Evolutionary conservation across 805 yeast species (phyloP).

Genomic region (Metschnikowia baotianmanensis): DNA sequence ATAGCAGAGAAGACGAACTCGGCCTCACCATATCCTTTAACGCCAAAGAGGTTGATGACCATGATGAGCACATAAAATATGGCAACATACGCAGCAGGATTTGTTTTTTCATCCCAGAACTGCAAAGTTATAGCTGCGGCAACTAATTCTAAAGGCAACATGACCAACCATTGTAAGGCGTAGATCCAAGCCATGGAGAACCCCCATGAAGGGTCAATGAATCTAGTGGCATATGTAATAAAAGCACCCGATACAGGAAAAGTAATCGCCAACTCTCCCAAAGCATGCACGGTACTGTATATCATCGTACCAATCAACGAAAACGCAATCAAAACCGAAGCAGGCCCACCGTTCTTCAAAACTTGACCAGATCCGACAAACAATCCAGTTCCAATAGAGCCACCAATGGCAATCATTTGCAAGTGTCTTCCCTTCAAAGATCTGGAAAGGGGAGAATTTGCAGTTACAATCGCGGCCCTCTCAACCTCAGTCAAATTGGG

Average conservation of each 20-base stretch:
- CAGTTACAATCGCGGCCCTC: slow-evolving; percentile 47
- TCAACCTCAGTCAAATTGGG: slow-evolving; percentile 40
- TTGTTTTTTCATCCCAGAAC: slow-evolving; percentile 43
- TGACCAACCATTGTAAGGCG: slow-evolving; percentile 38
- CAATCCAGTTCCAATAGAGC: slow-evolving; percentile 67
- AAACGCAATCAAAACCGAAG: slow-evolving; percentile 56
- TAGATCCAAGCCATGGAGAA: slow-evolving; percentile 33
- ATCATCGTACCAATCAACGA: slow-evolving; percentile 56
- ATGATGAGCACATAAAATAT: slow-evolving; percentile 53
- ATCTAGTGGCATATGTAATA: slow-evolving; percentile 23
- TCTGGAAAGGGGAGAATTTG: slow-evolving; percentile 57
- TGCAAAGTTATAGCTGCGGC: slow-evolving; percentile 42
- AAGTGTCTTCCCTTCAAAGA: slow-evolving; percentile 57
- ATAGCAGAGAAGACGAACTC: slow-evolving; percentile 55
- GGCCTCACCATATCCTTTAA: slow-evolving; percentile 67
- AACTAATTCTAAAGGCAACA: slow-evolving; percentile 35
- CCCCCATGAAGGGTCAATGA: slow-evolving; percentile 25
- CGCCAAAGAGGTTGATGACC: slow-evolving; percentile 57
- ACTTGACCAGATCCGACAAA: slow-evolving; percentile 63
- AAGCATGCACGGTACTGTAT: slow-evolving; percentile 57
- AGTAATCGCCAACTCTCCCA: slow-evolving; percentile 62
- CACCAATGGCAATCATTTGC: slow-evolving; percentile 68
- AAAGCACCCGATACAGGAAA: slow-evolving; percentile 34
- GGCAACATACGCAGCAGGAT: slow-evolving; percentile 56
- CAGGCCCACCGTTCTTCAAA: slow-evolving; percentile 61